phyloP scores from a whole-genome alignment of 148 eudicot genomes.

The Vaccinium myrtillus region DNA sequence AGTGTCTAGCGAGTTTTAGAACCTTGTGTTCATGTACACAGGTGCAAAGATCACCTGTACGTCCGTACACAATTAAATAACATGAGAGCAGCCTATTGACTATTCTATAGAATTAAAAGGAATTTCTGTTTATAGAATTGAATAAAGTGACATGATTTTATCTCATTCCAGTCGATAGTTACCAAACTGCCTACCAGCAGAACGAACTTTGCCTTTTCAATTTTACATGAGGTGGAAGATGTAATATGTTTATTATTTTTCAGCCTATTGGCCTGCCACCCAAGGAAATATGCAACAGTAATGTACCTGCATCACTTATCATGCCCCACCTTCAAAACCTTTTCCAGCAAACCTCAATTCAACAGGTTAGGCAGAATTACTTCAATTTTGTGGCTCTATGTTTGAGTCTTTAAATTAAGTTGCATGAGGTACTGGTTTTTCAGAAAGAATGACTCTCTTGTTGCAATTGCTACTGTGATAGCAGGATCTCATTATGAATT shows the following conservation, averaged over 20 bases:
- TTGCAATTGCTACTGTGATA: not conserved
- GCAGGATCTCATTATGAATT: conserved; percentile 77
- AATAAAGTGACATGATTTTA: not conserved
- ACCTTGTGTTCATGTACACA: not conserved
- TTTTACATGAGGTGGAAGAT: not conserved
- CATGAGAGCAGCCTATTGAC: not conserved
- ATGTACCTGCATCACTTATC: conserved; percentile 58
- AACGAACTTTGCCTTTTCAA: not conserved
- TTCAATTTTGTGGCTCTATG: not conserved
- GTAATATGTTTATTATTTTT: not conserved
- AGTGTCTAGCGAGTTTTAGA: too few relatives aligned
- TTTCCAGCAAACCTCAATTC: conserved; percentile 79
- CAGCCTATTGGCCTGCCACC: conserved; percentile 57
- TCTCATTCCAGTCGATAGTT: not conserved
- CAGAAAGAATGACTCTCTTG: not conserved
- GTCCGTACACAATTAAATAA: not conserved
- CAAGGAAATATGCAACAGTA: conserved; percentile 49
- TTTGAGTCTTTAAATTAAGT: not conserved
- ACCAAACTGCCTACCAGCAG: not conserved
- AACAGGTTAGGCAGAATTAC: conserved; percentile 54
- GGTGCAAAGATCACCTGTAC: not conserved
- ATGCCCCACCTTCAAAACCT: conserved; percentile 93
- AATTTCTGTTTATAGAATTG: not conserved
- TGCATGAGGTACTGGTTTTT: not conserved
- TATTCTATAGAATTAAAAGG: not conserved